These are phyloP conservation scores for Syzygium aromaticum DNA, from an alignment of 345 rosid genomes.

Conservation along the genomic window DNA sequence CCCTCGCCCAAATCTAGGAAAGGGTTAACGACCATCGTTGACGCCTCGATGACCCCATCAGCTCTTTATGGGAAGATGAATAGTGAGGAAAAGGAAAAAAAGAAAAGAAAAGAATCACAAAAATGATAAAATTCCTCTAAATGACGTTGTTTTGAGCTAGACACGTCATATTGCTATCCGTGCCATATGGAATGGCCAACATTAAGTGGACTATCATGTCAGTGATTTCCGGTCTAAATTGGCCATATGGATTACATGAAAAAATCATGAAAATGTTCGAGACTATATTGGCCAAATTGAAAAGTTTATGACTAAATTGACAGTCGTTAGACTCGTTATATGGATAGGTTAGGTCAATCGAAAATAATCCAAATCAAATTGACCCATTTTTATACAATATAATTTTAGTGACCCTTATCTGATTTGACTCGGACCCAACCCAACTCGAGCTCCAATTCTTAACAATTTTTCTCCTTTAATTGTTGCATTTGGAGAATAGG, in stretches of 20 bases:
- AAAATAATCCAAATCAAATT: neutral
- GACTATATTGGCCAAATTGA: neutral
- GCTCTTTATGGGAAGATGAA: neutral
- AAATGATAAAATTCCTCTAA: neutral
- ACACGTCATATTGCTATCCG: rapidly evolving
- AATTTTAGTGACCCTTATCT: neutral
- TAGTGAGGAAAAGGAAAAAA: neutral
- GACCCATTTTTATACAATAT: neutral
- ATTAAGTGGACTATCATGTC: neutral
- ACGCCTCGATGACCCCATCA: neutral
- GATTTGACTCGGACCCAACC: neutral
- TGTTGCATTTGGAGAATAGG: neutral
- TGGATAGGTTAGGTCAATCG: neutral
- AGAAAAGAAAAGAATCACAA: neutral
- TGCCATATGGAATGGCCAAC: neutral
- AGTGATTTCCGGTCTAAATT: neutral
- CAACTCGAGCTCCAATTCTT: rapidly evolving
- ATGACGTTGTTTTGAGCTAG: neutral
- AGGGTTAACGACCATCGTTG: neutral
- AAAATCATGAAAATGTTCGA: neutral
- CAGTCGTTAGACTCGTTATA: rapidly evolving
- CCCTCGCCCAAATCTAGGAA: neutral
- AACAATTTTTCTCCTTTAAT: neutral
- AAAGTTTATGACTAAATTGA: neutral
- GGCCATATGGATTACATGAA: neutral